Percentiles rank a stretch among this genome's conserved stretches.
These are phyloP conservation scores for Globisporangium megalacanthum DNA, from an alignment of 352 stramenopile species.

Conservation along the genomic window DNA sequence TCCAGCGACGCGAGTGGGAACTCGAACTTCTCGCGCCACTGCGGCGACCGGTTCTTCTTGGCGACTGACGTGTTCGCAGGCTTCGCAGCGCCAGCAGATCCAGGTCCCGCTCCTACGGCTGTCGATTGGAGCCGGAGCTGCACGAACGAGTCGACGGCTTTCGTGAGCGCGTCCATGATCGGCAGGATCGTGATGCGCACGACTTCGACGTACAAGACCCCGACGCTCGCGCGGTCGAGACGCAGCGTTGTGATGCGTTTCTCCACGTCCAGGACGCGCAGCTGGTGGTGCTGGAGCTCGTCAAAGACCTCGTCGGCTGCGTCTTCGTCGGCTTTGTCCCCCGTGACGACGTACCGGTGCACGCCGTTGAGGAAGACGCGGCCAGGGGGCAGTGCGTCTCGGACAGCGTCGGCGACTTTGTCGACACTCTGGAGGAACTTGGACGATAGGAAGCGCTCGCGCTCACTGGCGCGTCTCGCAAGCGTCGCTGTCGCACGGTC, in stretches of 20 bases:
- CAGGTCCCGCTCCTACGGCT: neutral
- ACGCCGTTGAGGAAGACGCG: conserved; percentile 74
- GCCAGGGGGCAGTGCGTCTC: conserved; percentile 27
- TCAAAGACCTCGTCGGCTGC: conserved; percentile 66
- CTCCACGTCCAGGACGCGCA: conserved; percentile 31
- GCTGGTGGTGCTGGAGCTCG: conserved; percentile 37
- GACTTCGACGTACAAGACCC: conserved; percentile 46
- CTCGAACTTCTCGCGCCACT: conserved; percentile 61
- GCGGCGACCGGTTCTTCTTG: conserved; percentile 52
- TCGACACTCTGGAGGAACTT: conserved; percentile 61
- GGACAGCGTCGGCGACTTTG: conserved; percentile 19
- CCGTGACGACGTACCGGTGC: conserved; percentile 58
- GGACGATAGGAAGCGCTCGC: conserved; percentile 40
- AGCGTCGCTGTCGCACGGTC: conserved; percentile 29
- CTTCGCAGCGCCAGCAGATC: neutral
- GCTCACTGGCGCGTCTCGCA: conserved; percentile 15
- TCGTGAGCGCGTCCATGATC: conserved; percentile 45
- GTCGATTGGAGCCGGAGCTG: conserved; percentile 29
- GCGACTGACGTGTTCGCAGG: conserved; percentile 48
- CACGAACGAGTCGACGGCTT: conserved; percentile 50
- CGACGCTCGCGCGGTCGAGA: conserved; percentile 18
- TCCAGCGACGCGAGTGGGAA: conserved; percentile 43
- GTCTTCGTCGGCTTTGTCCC: conserved; percentile 63
- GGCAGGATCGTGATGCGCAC: conserved; percentile 63
- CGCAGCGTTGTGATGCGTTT: conserved; percentile 32